These are phyloP conservation scores for Lactarius trivialis DNA, from an alignment of 768 basidiomycete species.

Conservation along the genomic window DNA sequence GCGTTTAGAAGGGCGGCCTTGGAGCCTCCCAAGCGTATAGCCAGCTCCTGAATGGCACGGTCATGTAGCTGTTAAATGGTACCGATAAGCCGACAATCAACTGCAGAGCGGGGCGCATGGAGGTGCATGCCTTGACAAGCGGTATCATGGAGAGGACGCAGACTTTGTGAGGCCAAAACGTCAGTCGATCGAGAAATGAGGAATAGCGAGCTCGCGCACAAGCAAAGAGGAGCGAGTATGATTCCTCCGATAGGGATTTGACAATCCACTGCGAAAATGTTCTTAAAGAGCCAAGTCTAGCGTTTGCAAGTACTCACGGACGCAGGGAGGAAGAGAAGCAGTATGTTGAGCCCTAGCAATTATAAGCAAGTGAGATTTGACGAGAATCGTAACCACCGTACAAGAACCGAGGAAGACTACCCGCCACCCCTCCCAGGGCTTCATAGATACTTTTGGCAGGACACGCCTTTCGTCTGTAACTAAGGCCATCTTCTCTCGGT, in stretches of 20 bases:
- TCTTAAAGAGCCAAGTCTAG: not conserved
- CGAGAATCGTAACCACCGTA: conserved; percentile 23
- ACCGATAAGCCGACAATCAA: not conserved
- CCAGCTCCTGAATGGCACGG: conserved; percentile 64
- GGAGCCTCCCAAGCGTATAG: conserved; percentile 67
- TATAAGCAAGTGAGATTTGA: not conserved
- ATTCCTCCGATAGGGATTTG: conserved; percentile 40
- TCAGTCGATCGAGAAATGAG: not conserved
- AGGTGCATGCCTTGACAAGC: conserved; percentile 54
- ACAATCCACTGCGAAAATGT: conserved; percentile 45
- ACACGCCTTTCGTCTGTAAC: conserved; percentile 14
- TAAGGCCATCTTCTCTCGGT: conserved; percentile 18
- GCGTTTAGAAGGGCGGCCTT: conserved; percentile 77
- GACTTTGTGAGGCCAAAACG: conserved; percentile 33
- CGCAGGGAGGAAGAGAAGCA: conserved; percentile 58
- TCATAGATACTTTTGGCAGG: conserved; percentile 9
- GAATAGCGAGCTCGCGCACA: conserved; percentile 36
- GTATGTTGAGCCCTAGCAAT: conserved; percentile 58
- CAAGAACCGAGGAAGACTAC: conserved; percentile 51
- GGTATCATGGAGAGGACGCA: conserved; percentile 69
- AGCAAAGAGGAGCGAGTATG: conserved; percentile 52
- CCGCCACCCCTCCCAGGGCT: conserved; percentile 45
- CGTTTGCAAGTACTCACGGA: conserved; percentile 42
- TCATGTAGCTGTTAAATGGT: conserved; percentile 55
- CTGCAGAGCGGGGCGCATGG: not conserved